Evolutionary conservation across 768 basidiomycete species (phyloP), one percentile per base, ranked within the genome.

Genomic region (Cystofilobasidium ferigula): DNA sequence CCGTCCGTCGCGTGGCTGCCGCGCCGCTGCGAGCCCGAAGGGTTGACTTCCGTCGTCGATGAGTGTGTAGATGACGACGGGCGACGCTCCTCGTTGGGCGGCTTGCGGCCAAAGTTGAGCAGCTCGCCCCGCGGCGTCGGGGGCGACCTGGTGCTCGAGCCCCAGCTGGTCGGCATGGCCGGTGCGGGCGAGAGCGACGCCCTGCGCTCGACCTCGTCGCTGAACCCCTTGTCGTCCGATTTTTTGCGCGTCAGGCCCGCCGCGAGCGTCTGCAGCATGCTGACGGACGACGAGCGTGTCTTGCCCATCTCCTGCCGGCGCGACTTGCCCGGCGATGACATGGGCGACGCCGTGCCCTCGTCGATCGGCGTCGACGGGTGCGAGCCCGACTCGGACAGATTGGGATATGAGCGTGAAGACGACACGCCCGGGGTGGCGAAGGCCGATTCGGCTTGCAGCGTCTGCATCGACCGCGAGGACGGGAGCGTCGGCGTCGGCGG

Each of bases 171-270:
- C 12, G 51, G 51, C 51, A 54, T 26, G 2, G n/a, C 28, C 2
- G 28, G 51, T 6, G 30, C 28, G 4, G 51, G 51, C 51, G 51
- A 54, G 30, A 32, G 28, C 16, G 51, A 54, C 8, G 2, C 30
- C 13, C 51, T 16, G 16, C 51, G 26, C 26, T 54, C 51, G 28
- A 54, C 51, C 30, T 67, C 64, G 26, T 67, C 64, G 28, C 28
- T 32, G 51, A 79, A 80, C 13, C 89, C 83, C 8, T 78, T 85
- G 73, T 91, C 89, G 0, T 82, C 77, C 5, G 86, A 87, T 76
- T 87, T 90, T 77, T 91, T 90, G 67, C 86, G 78, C 56, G 90
- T 87, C 13, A 93, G 76, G 2, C 89, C 87, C 16, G 86, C 87
- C 40, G 71, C 64, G 35, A 65, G 47, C n/a, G 57, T 63, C 71